phyloP scores from a whole-genome alignment of 257 asterid species.

The Vinca minor region DNA sequence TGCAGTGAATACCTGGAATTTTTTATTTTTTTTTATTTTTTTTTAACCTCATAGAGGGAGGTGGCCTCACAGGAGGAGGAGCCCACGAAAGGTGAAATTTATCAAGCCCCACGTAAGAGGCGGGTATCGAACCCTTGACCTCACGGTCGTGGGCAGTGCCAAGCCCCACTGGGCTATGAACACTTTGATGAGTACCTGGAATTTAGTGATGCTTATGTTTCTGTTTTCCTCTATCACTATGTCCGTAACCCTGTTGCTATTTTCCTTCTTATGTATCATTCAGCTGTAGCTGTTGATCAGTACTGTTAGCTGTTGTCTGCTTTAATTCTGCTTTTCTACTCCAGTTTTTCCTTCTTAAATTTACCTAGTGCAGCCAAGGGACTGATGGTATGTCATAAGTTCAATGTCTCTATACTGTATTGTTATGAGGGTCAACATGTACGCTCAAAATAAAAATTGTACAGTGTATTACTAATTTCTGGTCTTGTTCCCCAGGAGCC shows the following conservation, averaged over 20 bases:
- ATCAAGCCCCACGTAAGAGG: too few relatives aligned
- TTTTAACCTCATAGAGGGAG: too few relatives aligned
- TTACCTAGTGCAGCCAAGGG: neutral
- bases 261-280: neutral
- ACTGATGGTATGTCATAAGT: neutral
- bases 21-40: too few relatives aligned
- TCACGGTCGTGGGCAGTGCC: too few relatives aligned
- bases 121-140: too few relatives aligned
- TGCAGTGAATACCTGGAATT: too few relatives aligned
- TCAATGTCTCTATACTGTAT: neutral
- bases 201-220: neutral
- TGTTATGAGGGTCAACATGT: neutral
- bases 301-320: neutral
- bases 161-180: too few relatives aligned
- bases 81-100: too few relatives aligned
- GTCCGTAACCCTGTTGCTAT: neutral
- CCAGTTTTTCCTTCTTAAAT: neutral
- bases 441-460: neutral
- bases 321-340: neutral
- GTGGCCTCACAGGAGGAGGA: too few relatives aligned
- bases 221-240: too few relatives aligned
- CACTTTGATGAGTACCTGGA: neutral
- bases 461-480: neutral
- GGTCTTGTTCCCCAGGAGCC: slow-evolving; percentile 23
- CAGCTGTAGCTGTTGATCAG: neutral